Conservation (phyloP, 768 basidiomycete species). For the Podaxis sp. region DNA sequence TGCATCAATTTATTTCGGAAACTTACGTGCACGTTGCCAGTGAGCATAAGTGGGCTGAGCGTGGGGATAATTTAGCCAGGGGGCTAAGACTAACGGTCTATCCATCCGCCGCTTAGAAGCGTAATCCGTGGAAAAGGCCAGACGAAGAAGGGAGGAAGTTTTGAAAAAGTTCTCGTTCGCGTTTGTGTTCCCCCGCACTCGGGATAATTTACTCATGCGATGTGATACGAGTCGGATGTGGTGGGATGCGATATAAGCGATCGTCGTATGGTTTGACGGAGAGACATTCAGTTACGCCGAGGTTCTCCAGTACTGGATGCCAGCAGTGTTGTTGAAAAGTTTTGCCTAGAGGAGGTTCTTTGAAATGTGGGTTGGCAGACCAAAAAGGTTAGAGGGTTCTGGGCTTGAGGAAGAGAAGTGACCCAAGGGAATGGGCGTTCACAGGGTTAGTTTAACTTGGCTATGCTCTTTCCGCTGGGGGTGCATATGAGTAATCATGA, state of each 20-base stretch:
- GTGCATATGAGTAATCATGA: neutral
- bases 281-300: neutral
- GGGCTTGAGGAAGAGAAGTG: neutral
- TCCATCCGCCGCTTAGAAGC: neutral
- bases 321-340: neutral
- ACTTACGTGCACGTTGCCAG: neutral
- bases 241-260: neutral
- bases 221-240: neutral
- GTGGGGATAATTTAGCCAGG: neutral
- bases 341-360: neutral
- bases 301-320: neutral
- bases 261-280: neutral
- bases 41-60: neutral
- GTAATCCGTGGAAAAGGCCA: neutral
- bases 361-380: neutral
- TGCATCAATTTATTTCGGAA: neutral
- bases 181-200: neutral
- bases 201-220: neutral
- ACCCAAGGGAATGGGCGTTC: conserved; percentile 1
- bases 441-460: neutral
- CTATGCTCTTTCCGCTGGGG: neutral
- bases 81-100: neutral
- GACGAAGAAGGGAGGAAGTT: neutral
- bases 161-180: neutral
- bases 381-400: neutral